Percentiles rank a stretch among this genome's conserved stretches.
Conservation (phyloP, 1,284 basidiomycete genomes). For the Leccinum pallidistipes region DNA sequence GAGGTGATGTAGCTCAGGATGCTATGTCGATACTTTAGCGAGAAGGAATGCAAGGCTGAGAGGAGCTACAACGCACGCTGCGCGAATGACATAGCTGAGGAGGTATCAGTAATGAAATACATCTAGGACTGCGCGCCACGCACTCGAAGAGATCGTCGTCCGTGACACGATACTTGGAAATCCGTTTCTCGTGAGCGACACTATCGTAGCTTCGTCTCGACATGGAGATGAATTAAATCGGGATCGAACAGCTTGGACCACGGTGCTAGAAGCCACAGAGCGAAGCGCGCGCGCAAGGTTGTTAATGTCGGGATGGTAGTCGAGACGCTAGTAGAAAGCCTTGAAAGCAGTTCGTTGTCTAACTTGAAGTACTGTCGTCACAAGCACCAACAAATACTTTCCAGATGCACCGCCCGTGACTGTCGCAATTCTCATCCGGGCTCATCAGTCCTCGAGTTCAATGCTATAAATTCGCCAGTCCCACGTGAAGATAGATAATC, state of each 20-base stretch:
- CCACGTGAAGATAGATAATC: not conserved
- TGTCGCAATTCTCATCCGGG: not conserved
- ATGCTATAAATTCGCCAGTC: not conserved
- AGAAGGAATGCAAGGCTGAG: conserved; percentile 9
- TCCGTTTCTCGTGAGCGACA: conserved; percentile 62
- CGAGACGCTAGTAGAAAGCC: not conserved
- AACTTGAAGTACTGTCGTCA: not conserved
- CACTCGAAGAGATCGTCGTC: conserved; percentile 85
- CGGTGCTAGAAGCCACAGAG: not conserved
- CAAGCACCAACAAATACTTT: conserved; percentile 34
- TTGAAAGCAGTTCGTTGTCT: no score
- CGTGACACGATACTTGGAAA: conserved; percentile 72
- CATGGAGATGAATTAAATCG: conserved; percentile 36
- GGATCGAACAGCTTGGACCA: conserved; percentile 3
- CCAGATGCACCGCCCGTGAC: not conserved
- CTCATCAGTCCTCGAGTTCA: not conserved
- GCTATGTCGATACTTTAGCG: conserved; percentile 38
- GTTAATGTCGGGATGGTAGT: not conserved
- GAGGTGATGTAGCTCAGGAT: conserved; percentile 68
- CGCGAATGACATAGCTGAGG: conserved; percentile 70
- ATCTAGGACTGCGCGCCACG: conserved; percentile 20
- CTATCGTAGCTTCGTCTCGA: conserved; percentile 72
- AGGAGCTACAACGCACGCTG: conserved; percentile 56
- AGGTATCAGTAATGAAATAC: conserved; percentile 17
- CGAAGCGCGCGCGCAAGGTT: not conserved